These are phyloP conservation scores for Henningerozyma blattae DNA, from an alignment of 805 yeast species.

Conservation along the genomic window DNA sequence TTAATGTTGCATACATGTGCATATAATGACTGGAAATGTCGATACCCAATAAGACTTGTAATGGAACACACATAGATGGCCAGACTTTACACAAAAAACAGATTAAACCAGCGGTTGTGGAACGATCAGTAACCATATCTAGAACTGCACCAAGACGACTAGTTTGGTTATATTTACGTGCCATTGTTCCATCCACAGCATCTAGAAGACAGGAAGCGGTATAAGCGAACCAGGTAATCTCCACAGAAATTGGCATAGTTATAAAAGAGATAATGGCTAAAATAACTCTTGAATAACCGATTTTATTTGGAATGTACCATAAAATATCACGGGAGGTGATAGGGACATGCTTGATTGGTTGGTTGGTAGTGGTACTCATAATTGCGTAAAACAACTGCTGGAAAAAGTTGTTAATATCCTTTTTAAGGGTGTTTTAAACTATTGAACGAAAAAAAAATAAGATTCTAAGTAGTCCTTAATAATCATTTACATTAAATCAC, in stretches of 20 bases:
- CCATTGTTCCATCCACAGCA: constrained; percentile 94
- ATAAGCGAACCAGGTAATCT: constrained; percentile 63
- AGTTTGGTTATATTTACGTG: constrained; percentile 78
- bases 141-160: constrained; percentile 91
- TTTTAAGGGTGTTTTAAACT: too few species aligned
- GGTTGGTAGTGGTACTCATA: too few species aligned
- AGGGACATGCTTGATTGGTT: too few species aligned
- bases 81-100: constrained; percentile 74
- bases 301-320: constrained; percentile 78
- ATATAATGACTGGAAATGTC: constrained; percentile 91
- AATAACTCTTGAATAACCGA: constrained; percentile 77
- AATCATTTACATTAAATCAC: too few species aligned
- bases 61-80: constrained; percentile 41
- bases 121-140: constrained; percentile 98
- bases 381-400: too few species aligned
- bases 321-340: constrained; percentile 45
- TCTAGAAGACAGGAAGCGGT: constrained; percentile 85
- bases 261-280: constrained; percentile 72
- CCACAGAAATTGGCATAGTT: constrained; percentile 77
- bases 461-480: too few species aligned
- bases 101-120: constrained; percentile 89
- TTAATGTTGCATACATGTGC: constrained; percentile 94
- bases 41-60: constrained; percentile 77
- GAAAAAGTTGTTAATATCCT: too few species aligned
- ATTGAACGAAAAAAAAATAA: too few species aligned